Percentiles rank a stretch among this genome's conserved stretches.
Evolutionary conservation across 208 protist species (phyloP).

Genomic region (Porcisia hertigi): DNA sequence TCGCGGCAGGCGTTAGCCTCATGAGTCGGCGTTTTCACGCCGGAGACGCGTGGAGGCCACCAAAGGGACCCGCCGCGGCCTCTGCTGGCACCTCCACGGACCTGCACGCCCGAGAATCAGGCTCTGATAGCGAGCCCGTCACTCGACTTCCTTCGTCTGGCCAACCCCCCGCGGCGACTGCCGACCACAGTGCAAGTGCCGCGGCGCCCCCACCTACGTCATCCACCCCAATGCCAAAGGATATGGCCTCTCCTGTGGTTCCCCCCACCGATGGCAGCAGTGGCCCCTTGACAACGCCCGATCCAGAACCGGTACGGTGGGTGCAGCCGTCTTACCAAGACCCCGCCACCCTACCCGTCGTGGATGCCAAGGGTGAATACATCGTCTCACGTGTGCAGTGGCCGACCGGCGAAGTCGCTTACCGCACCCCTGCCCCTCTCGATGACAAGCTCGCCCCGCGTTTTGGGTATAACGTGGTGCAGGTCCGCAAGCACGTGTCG

Average conservation of each 20-base stretch:
- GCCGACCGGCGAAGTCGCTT: slow-evolving; percentile 84
- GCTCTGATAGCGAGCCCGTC: neutral
- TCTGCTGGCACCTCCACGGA: neutral
- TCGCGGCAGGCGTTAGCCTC: neutral
- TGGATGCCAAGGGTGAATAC: slow-evolving; percentile 81
- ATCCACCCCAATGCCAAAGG: neutral
- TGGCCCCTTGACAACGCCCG: slow-evolving; percentile 21
- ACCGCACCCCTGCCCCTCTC: slow-evolving; percentile 66
- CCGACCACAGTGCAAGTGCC: neutral
- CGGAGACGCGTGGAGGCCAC: neutral
- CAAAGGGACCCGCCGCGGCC: neutral
- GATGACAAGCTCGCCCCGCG: slow-evolving; percentile 76
- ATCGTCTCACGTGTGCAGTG: slow-evolving; percentile 85
- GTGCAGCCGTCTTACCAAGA: slow-evolving; percentile 52
- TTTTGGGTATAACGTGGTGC: slow-evolving; percentile 88
- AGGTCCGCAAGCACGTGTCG: slow-evolving; percentile 85
- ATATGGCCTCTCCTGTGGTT: neutral
- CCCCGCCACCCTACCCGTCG: slow-evolving; percentile 46
- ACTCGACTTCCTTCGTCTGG: neutral
- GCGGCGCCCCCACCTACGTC: neutral
- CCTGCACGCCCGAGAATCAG: neutral
- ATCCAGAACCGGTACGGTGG: slow-evolving; percentile 72
- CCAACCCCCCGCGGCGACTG: neutral
- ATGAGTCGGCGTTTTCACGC: neutral
- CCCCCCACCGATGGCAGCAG: neutral